Evolutionary conservation across 495 filamentous ascomycete species (phyloP), one percentile per base, ranked within the genome.

Genomic region (Talaromyces proteolyticus): DNA sequence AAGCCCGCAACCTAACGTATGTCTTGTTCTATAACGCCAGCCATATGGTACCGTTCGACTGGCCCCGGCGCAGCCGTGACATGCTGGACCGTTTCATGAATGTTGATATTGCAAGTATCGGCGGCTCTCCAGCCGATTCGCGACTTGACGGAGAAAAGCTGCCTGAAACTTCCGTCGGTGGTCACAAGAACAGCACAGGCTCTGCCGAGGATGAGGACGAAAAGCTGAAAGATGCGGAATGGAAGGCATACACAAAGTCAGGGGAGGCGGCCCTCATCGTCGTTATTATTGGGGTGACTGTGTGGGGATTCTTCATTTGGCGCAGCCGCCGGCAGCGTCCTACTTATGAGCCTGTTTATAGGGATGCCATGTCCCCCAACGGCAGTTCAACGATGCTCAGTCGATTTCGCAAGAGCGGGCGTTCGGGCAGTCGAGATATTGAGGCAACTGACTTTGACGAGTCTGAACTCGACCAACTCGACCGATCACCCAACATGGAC

Each of bases 1-100:
- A 87, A 64, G 93, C 93, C 2, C 82, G 94, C 44, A 97, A 97
- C 61, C 69, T 98, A 42, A 98, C 93, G 5, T 98, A 98, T 64
- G 83, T 97, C 11, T 74, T 93, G 23, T 95, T 97, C 68, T 92
- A 95, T 74, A 96, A 97, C 67, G 80, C 88, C 24, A 90, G 85
- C 45, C 93, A 98, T 64, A 98, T 98, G 93, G 93, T 96, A 3
- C 93, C 93, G 5, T 97, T 90, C 63, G 92, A 98, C 63, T 87
- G 85, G 55, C 83, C 94, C 11, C 82, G 90, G 20, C 82, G 91
- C 43, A 87, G 84, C 7, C 82, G 93, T 42, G 93, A 97, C 63
- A 98, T 98, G 94, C 82, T 96, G 8, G 93, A 97, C 64, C 86
- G 93, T 16, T 96, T 97, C 66, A 89, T 96, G 75, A 82, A 82